These are phyloP conservation scores for Rhodotorula sp. DNA, from an alignment of 1,284 basidiomycete genomes.

Conservation along the genomic window DNA sequence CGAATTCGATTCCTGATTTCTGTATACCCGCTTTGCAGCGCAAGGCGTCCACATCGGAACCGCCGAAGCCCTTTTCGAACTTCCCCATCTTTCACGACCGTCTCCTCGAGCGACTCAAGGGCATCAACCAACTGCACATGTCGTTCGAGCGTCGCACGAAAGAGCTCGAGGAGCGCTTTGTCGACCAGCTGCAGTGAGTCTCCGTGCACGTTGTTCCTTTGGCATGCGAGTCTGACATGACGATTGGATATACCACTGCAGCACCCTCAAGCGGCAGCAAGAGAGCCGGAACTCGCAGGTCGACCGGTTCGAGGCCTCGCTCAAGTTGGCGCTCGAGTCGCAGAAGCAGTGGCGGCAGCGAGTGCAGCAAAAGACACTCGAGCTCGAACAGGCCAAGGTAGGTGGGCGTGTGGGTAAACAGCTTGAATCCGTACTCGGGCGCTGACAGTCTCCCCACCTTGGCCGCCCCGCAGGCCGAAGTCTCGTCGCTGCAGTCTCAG, in stretches of 20 bases:
- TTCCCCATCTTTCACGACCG: conserved; percentile 93
- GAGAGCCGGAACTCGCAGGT: conserved; percentile 87
- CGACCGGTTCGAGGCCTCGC: conserved; percentile 84
- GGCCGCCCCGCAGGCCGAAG: conserved; percentile 73
- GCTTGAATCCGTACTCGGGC: no score
- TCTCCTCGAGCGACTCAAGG: conserved; percentile 79
- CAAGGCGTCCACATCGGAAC: conserved; percentile 43
- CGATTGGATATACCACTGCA: conserved; percentile 34
- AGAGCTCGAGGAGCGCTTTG: conserved; percentile 69
- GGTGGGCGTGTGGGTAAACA: no score
- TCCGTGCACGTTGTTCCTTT: not conserved
- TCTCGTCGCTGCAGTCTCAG: conserved; percentile 72
- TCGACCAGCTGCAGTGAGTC: conserved; percentile 62
- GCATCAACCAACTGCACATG: conserved; percentile 73
- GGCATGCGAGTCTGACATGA: no score
- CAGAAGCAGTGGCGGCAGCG: conserved; percentile 85
- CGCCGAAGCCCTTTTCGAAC: conserved; percentile 80
- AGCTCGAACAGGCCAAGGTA: conserved; percentile 80
- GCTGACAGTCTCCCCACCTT: no score
- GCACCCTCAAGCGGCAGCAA: conserved; percentile 78
- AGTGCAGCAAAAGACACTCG: conserved; percentile 76
- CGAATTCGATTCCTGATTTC: no score
- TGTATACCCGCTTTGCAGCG: conserved; percentile 19
- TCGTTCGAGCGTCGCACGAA: conserved; percentile 84
- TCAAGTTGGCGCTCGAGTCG: conserved; percentile 78